Evolutionary conservation across 495 filamentous ascomycete species (phyloP).

Genomic region (Pseudevernia furfuracea): DNA sequence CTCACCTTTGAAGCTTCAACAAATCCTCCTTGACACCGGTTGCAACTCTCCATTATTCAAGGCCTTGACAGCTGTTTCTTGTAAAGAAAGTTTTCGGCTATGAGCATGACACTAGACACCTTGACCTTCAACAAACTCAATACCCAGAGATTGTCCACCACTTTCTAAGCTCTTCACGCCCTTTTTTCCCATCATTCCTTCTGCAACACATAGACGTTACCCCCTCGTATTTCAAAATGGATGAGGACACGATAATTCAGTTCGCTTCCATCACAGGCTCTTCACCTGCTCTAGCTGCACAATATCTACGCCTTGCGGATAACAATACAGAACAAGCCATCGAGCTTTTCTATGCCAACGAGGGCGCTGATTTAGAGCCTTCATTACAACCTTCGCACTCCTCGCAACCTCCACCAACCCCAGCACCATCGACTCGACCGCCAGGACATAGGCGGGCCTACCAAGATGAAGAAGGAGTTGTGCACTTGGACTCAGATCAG

Average conservation of each 20-base stretch:
- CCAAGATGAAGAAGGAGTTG: conserved; percentile 52
- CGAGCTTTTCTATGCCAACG: conserved; percentile 79
- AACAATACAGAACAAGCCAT: conserved; percentile 77
- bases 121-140: neutral
- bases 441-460: conserved; percentile 25
- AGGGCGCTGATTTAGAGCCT: conserved; percentile 51
- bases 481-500: conserved; percentile 63
- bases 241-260: conserved; percentile 46
- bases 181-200: neutral
- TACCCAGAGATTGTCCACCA: neutral
- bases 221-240: conserved; percentile 52
- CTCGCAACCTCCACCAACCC: conserved; percentile 32
- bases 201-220: neutral
- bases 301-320: conserved; percentile 76
- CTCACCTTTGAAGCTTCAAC: neutral
- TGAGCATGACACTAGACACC: neutral
- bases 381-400: conserved; percentile 36
- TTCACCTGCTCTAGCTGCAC: conserved; percentile 55
- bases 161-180: neutral
- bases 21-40: neutral
- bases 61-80: neutral
- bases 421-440: conserved; percentile 25
- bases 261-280: conserved; percentile 66
- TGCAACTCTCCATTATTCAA: conserved; percentile 3
- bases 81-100: neutral